Percentiles rank a stretch among this genome's conserved stretches.
These are phyloP conservation scores for Fusarium sororula DNA, from an alignment of 2,329 filamentous ascomycete genomes.

Conservation along the genomic window DNA sequence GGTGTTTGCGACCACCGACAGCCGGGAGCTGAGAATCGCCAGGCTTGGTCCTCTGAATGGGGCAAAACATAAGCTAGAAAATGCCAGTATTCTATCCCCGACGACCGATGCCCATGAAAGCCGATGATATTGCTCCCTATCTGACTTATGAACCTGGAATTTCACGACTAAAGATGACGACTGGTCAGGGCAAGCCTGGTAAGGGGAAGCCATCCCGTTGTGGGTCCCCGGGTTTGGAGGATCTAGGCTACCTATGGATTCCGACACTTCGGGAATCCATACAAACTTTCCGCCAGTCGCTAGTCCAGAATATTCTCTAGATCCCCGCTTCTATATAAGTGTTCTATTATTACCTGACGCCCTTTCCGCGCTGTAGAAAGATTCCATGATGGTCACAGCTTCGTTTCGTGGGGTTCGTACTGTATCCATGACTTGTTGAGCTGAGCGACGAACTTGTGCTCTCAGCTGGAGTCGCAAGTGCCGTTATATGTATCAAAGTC, in stretches of 20 bases:
- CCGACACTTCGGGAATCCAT: neutral
- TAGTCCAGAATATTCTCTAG: neutral
- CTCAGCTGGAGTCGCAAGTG: neutral
- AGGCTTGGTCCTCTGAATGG: neutral
- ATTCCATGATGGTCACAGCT: neutral
- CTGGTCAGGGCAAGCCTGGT: neutral
- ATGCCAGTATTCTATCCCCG: neutral
- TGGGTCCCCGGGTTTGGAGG: neutral
- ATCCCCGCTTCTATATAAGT: neutral
- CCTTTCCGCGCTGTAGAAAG: neutral
- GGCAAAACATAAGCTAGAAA: neutral
- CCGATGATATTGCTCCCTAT: neutral
- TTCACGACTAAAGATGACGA: neutral
- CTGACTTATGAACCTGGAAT: neutral
- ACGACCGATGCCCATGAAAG: no score
- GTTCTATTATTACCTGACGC: neutral
- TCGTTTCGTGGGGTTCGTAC: neutral
- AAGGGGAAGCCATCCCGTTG: neutral
- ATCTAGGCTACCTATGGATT: neutral
- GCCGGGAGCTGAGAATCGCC: neutral
- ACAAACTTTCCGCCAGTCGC: neutral
- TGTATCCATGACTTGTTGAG: neutral
- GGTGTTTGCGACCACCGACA: neutral
- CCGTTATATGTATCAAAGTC: neutral
- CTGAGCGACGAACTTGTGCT: neutral